phyloP scores from a whole-genome alignment of 1,284 basidiomycete genomes.

The Boletus smithii region DNA sequence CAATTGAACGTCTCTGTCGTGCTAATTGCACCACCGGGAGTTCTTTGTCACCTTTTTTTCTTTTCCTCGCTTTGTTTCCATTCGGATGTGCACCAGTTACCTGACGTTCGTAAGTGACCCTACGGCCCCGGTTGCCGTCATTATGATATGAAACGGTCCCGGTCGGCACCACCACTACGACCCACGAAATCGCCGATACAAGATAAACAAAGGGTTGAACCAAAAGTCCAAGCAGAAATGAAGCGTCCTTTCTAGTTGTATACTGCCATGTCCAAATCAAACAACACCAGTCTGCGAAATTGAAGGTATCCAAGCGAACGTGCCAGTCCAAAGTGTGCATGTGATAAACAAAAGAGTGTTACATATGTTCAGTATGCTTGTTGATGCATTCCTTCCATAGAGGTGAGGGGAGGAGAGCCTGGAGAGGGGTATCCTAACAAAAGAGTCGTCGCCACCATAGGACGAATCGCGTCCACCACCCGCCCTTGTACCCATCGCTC shows the following conservation, averaged over 20 bases:
- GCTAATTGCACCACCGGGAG: neutral
- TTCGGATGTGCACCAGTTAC: neutral
- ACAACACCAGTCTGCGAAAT: conserved; percentile 18
- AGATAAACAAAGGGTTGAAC: neutral
- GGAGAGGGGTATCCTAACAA: conserved; percentile 48
- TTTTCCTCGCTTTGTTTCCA: neutral
- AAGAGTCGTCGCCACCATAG: conserved; percentile 70
- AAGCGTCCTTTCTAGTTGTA: neutral
- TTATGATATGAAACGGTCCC: conserved; percentile 17
- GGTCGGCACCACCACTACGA: conserved; percentile 5
- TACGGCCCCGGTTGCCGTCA: conserved; percentile 13
- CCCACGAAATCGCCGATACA: neutral
- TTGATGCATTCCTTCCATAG: conserved; percentile 11
- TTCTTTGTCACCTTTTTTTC: neutral
- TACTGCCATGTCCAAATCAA: conserved; percentile 24
- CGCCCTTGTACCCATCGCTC: conserved; percentile 59
- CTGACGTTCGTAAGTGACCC: neutral
- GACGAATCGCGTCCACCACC: conserved; percentile 70
- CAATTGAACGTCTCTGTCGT: neutral
- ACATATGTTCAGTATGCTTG: conserved; percentile 35
- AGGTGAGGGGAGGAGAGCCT: neutral
- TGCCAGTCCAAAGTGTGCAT: conserved; percentile 19
- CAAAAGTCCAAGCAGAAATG: conserved; percentile 7
- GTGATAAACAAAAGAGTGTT: conserved; percentile 33
- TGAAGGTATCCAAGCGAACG: conserved; percentile 22